Base-by-base conservation (phyloP, 768 basidiomycete species). In the Tricholoma flavovirens region DNA sequence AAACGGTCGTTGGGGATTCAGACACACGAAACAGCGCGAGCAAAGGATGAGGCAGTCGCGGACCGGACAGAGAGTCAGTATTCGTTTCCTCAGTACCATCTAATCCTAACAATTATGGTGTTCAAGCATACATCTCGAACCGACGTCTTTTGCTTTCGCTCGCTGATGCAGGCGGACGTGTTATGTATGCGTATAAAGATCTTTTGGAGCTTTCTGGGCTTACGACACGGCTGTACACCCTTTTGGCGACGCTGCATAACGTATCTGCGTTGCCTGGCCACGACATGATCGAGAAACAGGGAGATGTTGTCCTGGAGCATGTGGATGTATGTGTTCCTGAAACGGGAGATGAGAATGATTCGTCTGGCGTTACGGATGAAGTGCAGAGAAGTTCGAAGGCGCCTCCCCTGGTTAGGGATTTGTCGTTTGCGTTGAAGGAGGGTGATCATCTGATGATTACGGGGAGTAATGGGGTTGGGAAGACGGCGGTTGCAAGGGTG, bases 101-200 rank as follows among this genome's bases (percentile, higher is more conserved):
- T 11, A n/a, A 5, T 21, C 5, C 33, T 9, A 2, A 48, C 22
- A 14, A 24, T 33, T 36, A 5, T 24, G 1, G 12, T 15, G n/a
- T n/a, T 24, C 22, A 59, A 78, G 73, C 87, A 6, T 98, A 98
- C 68, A 93, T 98, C 50, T 95, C 94, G 26, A 96, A 94, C 58
- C 83, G 96, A 15, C 82, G 96, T 10, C 80, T 98, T 0, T 78
- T 98, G 2, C 79, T 98, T 30, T 94, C 94, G 1, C 82, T 98
- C n/a, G 94, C 96, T 1, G 96, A 98, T 63, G 96, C 95, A 0
- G 96, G 96, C 14, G 93, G 94, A 0, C 80, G 96, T 32, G 74
- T 98, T 46, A 98, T 98, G 95, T 95, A 93, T 66, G 93, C 93
- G 0, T 93, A 95, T 68, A 98, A 97, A 67, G 96, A 98, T 63